phyloP scores from a whole-genome alignment of 768 basidiomycete genomes.

The Leccinum truebloodii region DNA sequence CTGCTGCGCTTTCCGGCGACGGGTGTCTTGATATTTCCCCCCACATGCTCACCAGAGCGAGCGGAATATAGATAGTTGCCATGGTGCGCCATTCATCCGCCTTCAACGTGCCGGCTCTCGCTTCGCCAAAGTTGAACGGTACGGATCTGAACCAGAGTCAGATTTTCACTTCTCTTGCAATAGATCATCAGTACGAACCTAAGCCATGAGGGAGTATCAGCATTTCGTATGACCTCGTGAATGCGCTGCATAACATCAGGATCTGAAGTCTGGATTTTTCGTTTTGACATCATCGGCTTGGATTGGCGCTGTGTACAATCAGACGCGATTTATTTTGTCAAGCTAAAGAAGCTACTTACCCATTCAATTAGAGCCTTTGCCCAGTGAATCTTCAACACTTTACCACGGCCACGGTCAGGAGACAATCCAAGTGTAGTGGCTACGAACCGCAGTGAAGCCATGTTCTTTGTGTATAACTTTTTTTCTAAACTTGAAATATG shows the following conservation, averaged over 20 bases:
- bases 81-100: too few relatives aligned
- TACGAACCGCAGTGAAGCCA: background rate
- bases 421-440: background rate
- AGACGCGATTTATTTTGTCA: background rate
- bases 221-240: conserved; percentile 2
- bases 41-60: too few relatives aligned
- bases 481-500: background rate
- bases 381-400: conserved; percentile 8
- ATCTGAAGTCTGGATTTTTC: background rate
- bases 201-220: conserved; percentile 18
- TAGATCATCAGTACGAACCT: background rate
- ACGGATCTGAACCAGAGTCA: background rate
- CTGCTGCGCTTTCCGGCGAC: too few relatives aligned
- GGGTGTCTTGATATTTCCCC: too few relatives aligned
- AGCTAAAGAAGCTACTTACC: background rate
- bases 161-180: background rate
- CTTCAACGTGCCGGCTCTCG: too few relatives aligned
- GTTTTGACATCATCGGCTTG: background rate
- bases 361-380: conserved; percentile 7
- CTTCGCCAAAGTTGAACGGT: too few relatives aligned
- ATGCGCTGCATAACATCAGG: background rate
- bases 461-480: conserved; percentile 3
- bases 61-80: too few relatives aligned
- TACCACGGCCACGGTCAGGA: background rate
- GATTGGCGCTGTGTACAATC: background rate